phyloP scores from a whole-genome alignment of 164 flowering plant species.

The Vitis amurensis region DNA sequence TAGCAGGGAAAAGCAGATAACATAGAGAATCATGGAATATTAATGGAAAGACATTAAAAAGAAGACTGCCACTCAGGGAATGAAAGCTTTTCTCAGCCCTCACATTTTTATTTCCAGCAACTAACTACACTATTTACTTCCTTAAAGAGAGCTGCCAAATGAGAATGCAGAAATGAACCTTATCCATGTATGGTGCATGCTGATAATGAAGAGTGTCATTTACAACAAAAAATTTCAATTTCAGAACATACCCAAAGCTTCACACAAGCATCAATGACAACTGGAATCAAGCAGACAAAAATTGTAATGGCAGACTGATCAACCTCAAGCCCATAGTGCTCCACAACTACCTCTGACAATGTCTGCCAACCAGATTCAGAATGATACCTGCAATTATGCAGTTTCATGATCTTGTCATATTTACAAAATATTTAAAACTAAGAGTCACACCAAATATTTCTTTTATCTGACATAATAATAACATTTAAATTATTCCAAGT shows the following conservation, averaged over 20 bases:
- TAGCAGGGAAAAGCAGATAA: no score
- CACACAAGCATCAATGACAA: slow-evolving; percentile 81
- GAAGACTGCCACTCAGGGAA: no score
- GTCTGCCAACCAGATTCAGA: slow-evolving; percentile 98
- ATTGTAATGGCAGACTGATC: slow-evolving; percentile 69
- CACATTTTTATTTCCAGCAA: not conserved
- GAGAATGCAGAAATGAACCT: not conserved
- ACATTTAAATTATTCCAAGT: no score
- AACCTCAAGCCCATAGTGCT: slow-evolving; percentile 86
- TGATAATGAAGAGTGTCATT: not conserved
- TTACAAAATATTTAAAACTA: no score
- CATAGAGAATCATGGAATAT: no score
- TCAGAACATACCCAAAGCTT: slow-evolving; percentile 84
- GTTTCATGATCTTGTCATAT: not conserved
- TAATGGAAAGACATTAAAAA: no score
- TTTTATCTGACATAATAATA: no score
- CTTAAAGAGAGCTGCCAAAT: not conserved
- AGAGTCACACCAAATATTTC: no score
- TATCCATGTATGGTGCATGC: not conserved
- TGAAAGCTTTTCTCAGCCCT: no score
- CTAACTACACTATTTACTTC: no score
- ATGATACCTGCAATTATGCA: slow-evolving; percentile 68
- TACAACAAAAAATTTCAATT: not conserved
- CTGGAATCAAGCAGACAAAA: slow-evolving; percentile 81
- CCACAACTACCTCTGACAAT: slow-evolving; percentile 68